Conservation (phyloP, 768 basidiomycete genomes). For the Tylopilus felleus region DNA sequence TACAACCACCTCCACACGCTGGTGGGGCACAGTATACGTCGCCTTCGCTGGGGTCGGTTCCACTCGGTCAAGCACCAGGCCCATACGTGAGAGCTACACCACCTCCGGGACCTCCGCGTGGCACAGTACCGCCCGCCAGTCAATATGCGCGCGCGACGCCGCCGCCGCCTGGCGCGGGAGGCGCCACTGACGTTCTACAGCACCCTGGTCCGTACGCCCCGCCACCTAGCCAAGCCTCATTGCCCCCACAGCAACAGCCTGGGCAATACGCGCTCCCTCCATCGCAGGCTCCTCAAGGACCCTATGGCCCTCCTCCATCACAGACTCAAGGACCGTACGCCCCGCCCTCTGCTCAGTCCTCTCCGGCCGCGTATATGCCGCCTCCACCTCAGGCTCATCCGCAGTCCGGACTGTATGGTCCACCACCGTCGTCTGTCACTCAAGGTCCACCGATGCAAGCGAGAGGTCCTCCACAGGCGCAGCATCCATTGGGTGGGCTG, state of each 20-base stretch:
- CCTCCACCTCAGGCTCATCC: conserved; percentile 14
- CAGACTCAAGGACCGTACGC: conserved; percentile 19
- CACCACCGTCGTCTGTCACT: conserved; percentile 24
- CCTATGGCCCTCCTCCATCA: conserved; percentile 29
- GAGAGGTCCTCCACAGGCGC: conserved; percentile 26
- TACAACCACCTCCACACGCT: conserved; percentile 38
- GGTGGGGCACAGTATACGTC: conserved; percentile 30
- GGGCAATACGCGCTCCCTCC: conserved; percentile 24
- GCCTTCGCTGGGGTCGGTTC: conserved; percentile 26
- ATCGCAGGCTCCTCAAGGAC: conserved; percentile 26
- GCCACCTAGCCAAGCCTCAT: conserved; percentile 11
- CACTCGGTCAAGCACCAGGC: conserved; percentile 31
- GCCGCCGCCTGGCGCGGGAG: conserved; percentile 37
- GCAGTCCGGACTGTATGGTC: conserved; percentile 26
- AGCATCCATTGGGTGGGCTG: conserved; percentile 27
- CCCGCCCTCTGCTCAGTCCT: conserved; percentile 15
- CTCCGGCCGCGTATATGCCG: conserved; percentile 26
- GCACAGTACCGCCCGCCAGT: conserved; percentile 29
- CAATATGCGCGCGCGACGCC: conserved; percentile 41
- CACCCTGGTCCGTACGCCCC: conserved; percentile 29
- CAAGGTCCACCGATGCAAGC: conserved; percentile 33
- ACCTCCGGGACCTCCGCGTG: conserved; percentile 36
- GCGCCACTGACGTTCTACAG: conserved; percentile 27
- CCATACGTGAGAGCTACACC: conserved; percentile 41
- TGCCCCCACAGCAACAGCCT: conserved; percentile 19